Evolutionary conservation across 495 filamentous ascomycete genomes (phyloP).

Genomic region (Daldinia childiae): DNA sequence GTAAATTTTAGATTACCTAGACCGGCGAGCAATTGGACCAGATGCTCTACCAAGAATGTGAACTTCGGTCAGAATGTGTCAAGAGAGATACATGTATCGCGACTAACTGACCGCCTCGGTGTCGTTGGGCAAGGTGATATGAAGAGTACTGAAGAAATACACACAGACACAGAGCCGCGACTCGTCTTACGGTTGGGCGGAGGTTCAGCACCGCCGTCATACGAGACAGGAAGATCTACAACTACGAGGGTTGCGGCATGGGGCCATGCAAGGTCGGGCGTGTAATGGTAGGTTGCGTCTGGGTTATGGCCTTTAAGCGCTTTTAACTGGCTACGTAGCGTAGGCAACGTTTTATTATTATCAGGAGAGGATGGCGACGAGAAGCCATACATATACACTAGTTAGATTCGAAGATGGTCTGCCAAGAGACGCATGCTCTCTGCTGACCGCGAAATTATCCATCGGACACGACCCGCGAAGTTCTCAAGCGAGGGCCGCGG

Average conservation of each 20-base stretch:
- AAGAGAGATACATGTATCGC: conserved; percentile 19
- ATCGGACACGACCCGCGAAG: conserved; percentile 7
- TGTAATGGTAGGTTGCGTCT: conserved; percentile 43
- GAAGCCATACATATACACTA: conserved; percentile 2
- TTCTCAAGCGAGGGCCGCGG: background rate
- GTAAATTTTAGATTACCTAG: conserved; percentile 4
- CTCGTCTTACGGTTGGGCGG: conserved; percentile 31
- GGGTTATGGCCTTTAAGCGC: conserved; percentile 18
- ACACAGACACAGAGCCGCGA: conserved; percentile 4
- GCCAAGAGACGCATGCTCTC: conserved; percentile 9
- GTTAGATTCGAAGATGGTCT: conserved; percentile 3
- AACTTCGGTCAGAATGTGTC: conserved; percentile 19
- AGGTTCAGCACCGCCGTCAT: conserved; percentile 35
- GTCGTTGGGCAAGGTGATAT: conserved; percentile 4
- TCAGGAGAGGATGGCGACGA: conserved; percentile 22
- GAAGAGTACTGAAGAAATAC: background rate
- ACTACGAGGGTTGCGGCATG: conserved; percentile 29
- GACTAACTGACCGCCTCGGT: conserved; percentile 10
- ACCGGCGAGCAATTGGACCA: conserved; percentile 23
- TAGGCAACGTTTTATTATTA: conserved; percentile 34
- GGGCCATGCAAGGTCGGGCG: conserved; percentile 42
- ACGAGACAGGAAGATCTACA: conserved; percentile 39
- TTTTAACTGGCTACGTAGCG: conserved; percentile 32
- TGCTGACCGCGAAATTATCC: conserved; percentile 7
- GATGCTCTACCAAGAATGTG: conserved; percentile 11